Conservation (phyloP, 441 rosid genomes). For the Rhodomyrtus psidioides region DNA sequence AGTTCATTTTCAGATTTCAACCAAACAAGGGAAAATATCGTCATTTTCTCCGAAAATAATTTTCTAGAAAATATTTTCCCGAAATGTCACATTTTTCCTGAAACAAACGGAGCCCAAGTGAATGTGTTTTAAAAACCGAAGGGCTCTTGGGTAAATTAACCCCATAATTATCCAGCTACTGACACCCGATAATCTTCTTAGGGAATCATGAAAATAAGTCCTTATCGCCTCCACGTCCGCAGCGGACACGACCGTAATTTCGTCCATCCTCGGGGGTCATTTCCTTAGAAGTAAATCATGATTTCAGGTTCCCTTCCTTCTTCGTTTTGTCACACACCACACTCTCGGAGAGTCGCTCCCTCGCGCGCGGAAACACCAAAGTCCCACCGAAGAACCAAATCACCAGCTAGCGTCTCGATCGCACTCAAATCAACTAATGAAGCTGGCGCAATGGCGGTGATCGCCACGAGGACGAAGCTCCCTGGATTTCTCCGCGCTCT, state of each 20-base stretch:
- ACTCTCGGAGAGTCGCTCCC: not conserved
- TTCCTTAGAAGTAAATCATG: too few relatives aligned
- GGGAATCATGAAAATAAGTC: not conserved
- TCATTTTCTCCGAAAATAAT: too few relatives aligned
- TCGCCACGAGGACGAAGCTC: not conserved
- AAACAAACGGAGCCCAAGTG: too few relatives aligned
- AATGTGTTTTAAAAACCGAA: not conserved
- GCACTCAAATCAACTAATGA: not conserved
- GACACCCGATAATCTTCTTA: not conserved
- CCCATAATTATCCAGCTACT: not conserved
- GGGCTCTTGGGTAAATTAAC: not conserved
- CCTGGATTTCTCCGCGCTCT: not conserved
- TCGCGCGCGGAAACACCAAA: not conserved
- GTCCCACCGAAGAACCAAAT: not conserved
- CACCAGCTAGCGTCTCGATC: not conserved
- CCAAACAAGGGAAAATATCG: too few relatives aligned
- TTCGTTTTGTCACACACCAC: not conserved
- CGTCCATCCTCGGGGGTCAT: not conserved
- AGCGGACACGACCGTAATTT: not conserved
- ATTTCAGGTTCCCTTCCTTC: not conserved
- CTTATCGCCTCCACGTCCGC: not conserved
- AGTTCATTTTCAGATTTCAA: too few relatives aligned
- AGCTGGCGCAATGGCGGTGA: slow-evolving; percentile 5
- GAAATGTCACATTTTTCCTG: too few relatives aligned
- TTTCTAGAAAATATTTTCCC: too few relatives aligned